Evolutionary conservation across 2,329 filamentous ascomycete genomes (phyloP).

Genomic region (Aspergillus tubingensis): DNA sequence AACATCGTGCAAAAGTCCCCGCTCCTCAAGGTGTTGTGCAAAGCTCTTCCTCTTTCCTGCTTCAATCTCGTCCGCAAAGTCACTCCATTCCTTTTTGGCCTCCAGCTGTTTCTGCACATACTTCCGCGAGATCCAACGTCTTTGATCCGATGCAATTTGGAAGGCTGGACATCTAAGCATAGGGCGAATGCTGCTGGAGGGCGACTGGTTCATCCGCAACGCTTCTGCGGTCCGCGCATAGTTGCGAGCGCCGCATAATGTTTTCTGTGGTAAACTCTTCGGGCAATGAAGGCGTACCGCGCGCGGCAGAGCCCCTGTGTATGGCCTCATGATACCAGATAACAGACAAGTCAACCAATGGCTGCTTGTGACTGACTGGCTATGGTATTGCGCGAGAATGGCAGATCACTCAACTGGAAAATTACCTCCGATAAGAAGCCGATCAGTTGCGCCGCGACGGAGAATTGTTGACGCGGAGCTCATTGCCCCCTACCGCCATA

Average conservation of each 20-base stretch:
- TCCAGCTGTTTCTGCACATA: slow-evolving; percentile 41
- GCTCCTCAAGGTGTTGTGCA: slow-evolving; percentile 47
- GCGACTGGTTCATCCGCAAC: slow-evolving; percentile 20
- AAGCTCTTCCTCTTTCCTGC: slow-evolving; percentile 48
- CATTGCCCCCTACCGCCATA: neutral
- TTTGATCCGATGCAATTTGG: slow-evolving; percentile 20
- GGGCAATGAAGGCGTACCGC: slow-evolving; percentile 27
- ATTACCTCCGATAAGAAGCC: slow-evolving; percentile 23
- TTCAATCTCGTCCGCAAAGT: slow-evolving; percentile 45
- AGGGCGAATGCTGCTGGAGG: slow-evolving; percentile 18
- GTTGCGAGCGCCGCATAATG: slow-evolving; percentile 25
- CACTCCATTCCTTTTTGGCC: slow-evolving; percentile 44
- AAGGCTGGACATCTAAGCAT: slow-evolving; percentile 4
- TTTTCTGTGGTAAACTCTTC: slow-evolving; percentile 11
- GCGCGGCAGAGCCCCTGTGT: slow-evolving; percentile 23
- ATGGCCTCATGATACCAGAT: slow-evolving; percentile 31
- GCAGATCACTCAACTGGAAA: neutral
- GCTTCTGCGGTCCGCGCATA: slow-evolving; percentile 26
- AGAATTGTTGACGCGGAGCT: slow-evolving; percentile 28
- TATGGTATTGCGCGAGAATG: neutral
- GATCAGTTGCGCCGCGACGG: slow-evolving; percentile 17
- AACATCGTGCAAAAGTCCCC: slow-evolving; percentile 49
- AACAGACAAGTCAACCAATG: slow-evolving; percentile 8
- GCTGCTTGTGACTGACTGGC: slow-evolving; percentile 1
- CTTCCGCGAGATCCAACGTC: slow-evolving; percentile 42